Evolutionary conservation across 331 rosid genomes (phyloP), one percentile per base, ranked within the genome.

Genomic region (Ulmus americana): DNA sequence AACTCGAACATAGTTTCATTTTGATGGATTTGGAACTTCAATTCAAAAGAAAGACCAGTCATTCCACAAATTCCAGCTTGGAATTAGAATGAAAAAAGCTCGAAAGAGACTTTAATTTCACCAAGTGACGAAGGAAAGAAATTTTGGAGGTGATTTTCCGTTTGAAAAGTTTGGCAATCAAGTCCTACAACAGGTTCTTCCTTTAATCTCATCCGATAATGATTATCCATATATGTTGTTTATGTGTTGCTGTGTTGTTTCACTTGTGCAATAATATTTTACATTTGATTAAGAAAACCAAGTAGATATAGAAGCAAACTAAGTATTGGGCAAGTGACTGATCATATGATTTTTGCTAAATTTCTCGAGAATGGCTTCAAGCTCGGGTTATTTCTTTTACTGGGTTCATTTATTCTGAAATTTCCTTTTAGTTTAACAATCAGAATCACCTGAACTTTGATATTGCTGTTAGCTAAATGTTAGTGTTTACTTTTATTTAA

Each of bases 111-210:
- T 20, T 55, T 44, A 11, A 55, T 55, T 7, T 45, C 46, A 28
- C 14, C 8, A 3, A 39, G 15, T 35, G 35, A 3, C 0, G 6
- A 11, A 38, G 65, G 52, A 18, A 2, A 35, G 44, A 14, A 5
- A 18, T 49, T 51, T 43, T n/a, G 13, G 45, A 8, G 8, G 35
- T 28, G 9, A 48, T 64, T 55, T 10, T 55, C 39, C 11, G 8
- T 6, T 38, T 5, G 8, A 20, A 15, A n/a, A 12, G 10, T 56
- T 57, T 22, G 39, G 28, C 51, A 68, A 56, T 48, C 60, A 48
- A 13, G n/a, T 40, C 47, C 0, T n/a, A 42, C 14, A 8, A 20
- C 68, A 61, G 74, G 68, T 70, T 14, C 68, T 61, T 60, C 51
- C 67, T 58, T 39, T 14, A 7, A 44, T 42, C 45, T 54, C 39